Evolutionary conservation across 768 basidiomycete genomes (phyloP).

Genomic region (Trametes cubensis): DNA sequence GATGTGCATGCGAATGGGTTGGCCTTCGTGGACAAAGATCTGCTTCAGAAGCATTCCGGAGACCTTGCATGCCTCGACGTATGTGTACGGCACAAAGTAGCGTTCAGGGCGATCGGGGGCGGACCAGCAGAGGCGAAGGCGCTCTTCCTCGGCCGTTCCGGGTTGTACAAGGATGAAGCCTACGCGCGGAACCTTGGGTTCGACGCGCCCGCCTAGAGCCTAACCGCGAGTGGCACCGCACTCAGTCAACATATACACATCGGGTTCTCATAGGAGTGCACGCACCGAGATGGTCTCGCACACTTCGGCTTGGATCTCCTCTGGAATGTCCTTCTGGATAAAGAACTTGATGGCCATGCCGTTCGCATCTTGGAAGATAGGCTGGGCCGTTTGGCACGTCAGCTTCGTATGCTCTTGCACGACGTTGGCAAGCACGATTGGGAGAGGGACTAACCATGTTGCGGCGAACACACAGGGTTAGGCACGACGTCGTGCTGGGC

Average conservation of each 20-base stretch:
- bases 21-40: slow-evolving; percentile 69
- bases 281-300: slow-evolving; percentile 74
- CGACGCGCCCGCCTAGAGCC: slow-evolving; percentile 77
- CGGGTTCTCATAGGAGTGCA: neutral
- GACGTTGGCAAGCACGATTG: neutral
- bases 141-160: slow-evolving; percentile 70
- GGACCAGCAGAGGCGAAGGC: slow-evolving; percentile 75
- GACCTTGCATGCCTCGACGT: slow-evolving; percentile 84
- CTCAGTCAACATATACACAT: neutral
- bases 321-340: slow-evolving; percentile 75
- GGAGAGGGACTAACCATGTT: slow-evolving; percentile 21
- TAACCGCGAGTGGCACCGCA: slow-evolving; percentile 31
- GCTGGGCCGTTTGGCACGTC: slow-evolving; percentile 40
- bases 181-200: slow-evolving; percentile 74
- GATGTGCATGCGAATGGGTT: slow-evolving; percentile 75
- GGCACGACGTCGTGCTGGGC: neutral
- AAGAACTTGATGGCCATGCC: slow-evolving; percentile 81
- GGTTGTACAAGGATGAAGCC: slow-evolving; percentile 75
- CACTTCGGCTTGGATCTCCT: slow-evolving; percentile 69
- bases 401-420: neutral
- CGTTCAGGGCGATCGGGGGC: slow-evolving; percentile 70
- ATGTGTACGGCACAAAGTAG: slow-evolving; percentile 80
- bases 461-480: neutral
- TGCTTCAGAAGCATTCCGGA: slow-evolving; percentile 73
- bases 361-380: slow-evolving; percentile 71